Percentiles rank a stretch among this genome's conserved stretches.
These are phyloP conservation scores for Draba incana DNA, from an alignment of 345 rosid species.

Conservation along the genomic window DNA sequence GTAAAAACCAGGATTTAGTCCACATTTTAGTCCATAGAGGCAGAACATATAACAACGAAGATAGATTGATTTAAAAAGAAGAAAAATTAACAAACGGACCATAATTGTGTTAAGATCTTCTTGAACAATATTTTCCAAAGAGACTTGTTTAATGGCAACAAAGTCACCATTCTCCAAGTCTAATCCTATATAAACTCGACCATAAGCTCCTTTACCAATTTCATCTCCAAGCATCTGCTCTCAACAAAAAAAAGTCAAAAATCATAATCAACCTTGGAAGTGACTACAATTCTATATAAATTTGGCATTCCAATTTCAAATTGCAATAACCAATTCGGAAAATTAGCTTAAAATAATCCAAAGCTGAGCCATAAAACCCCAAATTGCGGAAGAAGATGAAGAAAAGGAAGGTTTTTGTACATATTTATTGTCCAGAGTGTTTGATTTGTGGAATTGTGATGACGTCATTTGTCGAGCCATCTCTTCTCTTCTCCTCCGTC, in stretches of 20 bases:
- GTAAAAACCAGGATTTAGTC: too few species aligned
- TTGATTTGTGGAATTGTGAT: slow-evolving; percentile 73
- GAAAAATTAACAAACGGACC: slow-evolving; percentile 52
- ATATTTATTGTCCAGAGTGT: slow-evolving; percentile 91
- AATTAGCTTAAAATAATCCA: too few species aligned
- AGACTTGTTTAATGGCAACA: slow-evolving; percentile 97
- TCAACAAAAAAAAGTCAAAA: slow-evolving; percentile 25
- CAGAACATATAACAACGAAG: not conserved
- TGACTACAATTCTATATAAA: not conserved
- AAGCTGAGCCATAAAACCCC: too few species aligned
- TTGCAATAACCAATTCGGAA: too few species aligned
- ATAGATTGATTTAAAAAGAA: not conserved
- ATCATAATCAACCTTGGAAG: not conserved
- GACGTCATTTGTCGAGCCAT: slow-evolving; percentile 54
- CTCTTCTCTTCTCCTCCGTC: not conserved
- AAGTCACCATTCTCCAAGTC: slow-evolving; percentile 98
- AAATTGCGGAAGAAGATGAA: too few species aligned
- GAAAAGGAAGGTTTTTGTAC: slow-evolving; percentile 45
- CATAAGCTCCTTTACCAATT: slow-evolving; percentile 99
- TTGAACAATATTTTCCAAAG: slow-evolving; percentile 96
- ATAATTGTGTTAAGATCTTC: slow-evolving; percentile 97
- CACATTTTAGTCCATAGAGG: not conserved
- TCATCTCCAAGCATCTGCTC: slow-evolving; percentile 96
- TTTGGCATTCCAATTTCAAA: too few species aligned
- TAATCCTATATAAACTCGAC: slow-evolving; percentile 95